A percentile compares a stretch with the other conserved stretches of the same genome.
Conservation (phyloP, 2,329 filamentous ascomycete species). For the Cladosporium sp. region DNA sequence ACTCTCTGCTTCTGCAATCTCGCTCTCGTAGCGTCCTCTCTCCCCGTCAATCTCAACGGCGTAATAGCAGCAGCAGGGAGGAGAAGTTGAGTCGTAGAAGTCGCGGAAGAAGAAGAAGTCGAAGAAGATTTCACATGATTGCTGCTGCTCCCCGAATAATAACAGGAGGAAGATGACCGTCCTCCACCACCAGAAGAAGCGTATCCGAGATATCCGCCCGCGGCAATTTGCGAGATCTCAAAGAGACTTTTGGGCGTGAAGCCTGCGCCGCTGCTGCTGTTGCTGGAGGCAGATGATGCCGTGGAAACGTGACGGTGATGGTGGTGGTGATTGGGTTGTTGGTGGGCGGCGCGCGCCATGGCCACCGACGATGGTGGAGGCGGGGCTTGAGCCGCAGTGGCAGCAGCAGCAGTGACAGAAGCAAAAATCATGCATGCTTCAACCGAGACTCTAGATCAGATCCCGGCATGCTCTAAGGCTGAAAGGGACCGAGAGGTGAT, state of each 20-base stretch:
- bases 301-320: constrained; percentile 12
- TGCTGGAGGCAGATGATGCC: not conserved
- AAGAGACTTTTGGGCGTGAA: constrained; percentile 2
- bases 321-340: constrained; percentile 13
- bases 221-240: constrained; percentile 2
- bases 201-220: constrained; percentile 6
- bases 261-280: no score
- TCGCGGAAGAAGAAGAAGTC: not conserved
- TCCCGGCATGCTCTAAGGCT: not conserved
- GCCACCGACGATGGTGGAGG: no score
- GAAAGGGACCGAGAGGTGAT: no score
- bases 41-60: not conserved
- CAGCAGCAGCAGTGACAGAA: no score
- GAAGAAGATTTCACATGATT: constrained; percentile 3
- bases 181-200: not conserved
- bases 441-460: constrained; percentile 2
- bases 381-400: constrained; percentile 6
- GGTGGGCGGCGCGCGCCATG: constrained; percentile 9
- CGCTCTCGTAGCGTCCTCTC: constrained; percentile 27
- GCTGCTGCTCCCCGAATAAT: no score
- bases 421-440: constrained; percentile 9
- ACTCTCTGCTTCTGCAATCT: constrained; percentile 29
- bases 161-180: not conserved
- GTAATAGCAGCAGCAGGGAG: constrained; percentile 5
- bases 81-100: not conserved